Conservation (phyloP, 148 eudicot genomes). For the Rhododendron simsii region DNA sequence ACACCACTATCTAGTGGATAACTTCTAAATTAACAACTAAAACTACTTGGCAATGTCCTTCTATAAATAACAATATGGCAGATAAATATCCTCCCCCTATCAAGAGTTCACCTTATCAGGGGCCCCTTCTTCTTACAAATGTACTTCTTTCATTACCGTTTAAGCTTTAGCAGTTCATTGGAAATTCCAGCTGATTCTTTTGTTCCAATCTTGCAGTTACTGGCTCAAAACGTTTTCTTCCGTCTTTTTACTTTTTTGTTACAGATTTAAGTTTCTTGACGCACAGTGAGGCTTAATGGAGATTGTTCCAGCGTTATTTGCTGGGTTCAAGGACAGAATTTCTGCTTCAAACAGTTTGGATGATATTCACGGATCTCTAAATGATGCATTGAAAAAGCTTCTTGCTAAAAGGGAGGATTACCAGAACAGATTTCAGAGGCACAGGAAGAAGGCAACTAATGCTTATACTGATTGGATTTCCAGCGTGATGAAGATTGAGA, state of each 20-base stretch:
- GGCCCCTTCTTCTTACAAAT: neutral
- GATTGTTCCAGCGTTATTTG: neutral
- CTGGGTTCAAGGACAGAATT: neutral
- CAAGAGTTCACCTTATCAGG: neutral
- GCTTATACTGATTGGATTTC: neutral
- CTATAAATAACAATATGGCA: neutral
- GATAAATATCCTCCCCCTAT: neutral
- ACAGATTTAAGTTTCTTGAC: neutral
- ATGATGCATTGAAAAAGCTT: neutral
- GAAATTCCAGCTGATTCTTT: neutral
- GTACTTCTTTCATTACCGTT: neutral
- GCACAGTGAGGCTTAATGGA: neutral
- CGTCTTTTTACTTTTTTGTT: neutral
- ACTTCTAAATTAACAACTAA: neutral
- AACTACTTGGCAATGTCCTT: neutral
- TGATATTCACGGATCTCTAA: neutral
- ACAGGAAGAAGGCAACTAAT: neutral
- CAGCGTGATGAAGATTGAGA: neutral
- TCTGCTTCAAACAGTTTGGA: neutral
- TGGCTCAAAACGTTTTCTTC: neutral
- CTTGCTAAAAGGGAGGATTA: neutral
- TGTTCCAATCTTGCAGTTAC: neutral
- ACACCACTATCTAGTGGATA: neutral
- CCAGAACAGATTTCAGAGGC: neutral
- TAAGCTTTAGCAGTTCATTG: neutral